A percentile compares a stretch with the other conserved stretches of the same genome.
Conservation (phyloP, 2,329 filamentous ascomycete species). For the Coniochaeta ligniaria region DNA sequence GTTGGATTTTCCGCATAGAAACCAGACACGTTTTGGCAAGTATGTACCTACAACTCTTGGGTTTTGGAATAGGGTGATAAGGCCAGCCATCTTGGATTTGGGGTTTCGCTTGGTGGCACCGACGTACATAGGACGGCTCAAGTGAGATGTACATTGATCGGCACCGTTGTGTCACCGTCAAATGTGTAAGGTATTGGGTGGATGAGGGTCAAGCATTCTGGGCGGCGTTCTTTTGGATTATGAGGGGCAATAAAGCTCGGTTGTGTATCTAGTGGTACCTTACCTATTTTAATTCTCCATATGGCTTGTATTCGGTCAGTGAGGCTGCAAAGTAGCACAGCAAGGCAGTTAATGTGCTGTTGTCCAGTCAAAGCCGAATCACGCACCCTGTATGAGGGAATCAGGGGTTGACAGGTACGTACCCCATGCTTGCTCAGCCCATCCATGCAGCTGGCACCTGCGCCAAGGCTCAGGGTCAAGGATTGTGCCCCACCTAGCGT, state of each 20-base stretch:
- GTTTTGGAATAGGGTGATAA: not conserved
- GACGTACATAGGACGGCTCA: not conserved
- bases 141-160: not conserved
- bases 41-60: not conserved
- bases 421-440: not conserved
- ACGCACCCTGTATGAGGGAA: not conserved
- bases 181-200: too few relatives aligned
- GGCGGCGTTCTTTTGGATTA: not conserved
- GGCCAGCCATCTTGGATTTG: not conserved
- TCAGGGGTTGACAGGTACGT: not conserved
- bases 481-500: not conserved
- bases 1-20: slow-evolving; percentile 42
- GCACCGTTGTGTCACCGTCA: not conserved
- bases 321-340: not conserved
- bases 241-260: not conserved
- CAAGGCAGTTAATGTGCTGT: not conserved
- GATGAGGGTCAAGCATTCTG: not conserved
- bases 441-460: not conserved
- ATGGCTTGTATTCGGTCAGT: not conserved
- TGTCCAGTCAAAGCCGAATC: not conserved
- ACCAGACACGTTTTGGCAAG: not conserved
- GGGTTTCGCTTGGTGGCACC: not conserved
- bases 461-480: not conserved
- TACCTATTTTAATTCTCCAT: not conserved
- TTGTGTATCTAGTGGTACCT: not conserved